Percentiles rank a stretch among this genome's conserved stretches.
phyloP scores from a whole-genome alignment of 2,329 filamentous ascomycete species.

The Aspergillus thermomutatus region DNA sequence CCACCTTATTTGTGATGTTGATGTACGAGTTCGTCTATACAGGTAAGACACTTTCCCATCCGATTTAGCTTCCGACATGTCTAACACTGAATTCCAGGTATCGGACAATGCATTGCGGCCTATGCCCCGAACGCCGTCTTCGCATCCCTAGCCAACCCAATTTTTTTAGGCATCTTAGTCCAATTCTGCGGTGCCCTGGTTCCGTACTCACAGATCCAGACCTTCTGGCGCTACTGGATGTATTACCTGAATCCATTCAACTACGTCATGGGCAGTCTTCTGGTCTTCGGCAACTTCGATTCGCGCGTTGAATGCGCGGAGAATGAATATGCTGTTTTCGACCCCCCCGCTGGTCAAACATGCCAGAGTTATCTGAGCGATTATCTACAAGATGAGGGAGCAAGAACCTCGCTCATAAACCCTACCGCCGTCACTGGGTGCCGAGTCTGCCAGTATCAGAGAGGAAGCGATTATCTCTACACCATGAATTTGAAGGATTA shows the following conservation, averaged over 20 bases:
- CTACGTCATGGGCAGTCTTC: constrained; percentile 27
- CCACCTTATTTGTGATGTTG: constrained; percentile 67
- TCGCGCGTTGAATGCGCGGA: constrained; percentile 21
- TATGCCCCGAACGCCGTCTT: constrained; percentile 66
- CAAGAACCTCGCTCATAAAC: constrained; percentile 54
- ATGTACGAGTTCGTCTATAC: constrained; percentile 70
- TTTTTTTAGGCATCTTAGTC: constrained; percentile 55
- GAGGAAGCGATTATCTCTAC: constrained; percentile 57
- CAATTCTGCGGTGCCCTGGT: constrained; percentile 31
- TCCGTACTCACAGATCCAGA: constrained; percentile 27
- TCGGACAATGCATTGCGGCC: constrained; percentile 76
- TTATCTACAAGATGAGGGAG: constrained; percentile 50
- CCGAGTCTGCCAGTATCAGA: constrained; percentile 59
- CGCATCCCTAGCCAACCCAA: constrained; percentile 69
- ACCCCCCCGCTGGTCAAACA: constrained; percentile 43
- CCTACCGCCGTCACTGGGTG: constrained; percentile 55
- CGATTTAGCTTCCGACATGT: neutral
- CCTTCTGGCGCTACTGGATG: constrained; percentile 32
- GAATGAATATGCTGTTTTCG: constrained; percentile 23
- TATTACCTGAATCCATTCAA: constrained; percentile 31
- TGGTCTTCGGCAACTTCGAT: constrained; percentile 25
- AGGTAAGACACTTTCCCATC: neutral
- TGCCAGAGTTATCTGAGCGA: constrained; percentile 56
- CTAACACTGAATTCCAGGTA: constrained; percentile 40
- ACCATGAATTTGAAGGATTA: constrained; percentile 59